Evolutionary conservation across 768 basidiomycete species (phyloP).

Genomic region (Suillus tomentosus): DNA sequence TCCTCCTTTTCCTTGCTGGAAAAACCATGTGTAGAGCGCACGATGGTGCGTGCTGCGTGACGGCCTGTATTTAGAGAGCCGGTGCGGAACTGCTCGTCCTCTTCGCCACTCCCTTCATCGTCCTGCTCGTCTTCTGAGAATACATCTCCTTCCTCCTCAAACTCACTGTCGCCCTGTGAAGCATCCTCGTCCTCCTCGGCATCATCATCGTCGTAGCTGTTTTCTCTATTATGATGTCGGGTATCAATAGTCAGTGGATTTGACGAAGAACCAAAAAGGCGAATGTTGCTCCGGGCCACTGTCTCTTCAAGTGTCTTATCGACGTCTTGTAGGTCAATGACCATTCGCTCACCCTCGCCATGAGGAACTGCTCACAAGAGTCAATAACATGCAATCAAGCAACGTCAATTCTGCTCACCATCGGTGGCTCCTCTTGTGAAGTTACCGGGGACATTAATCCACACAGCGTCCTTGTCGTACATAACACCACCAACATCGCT

Average conservation of each 20-base stretch:
- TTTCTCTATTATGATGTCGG: slow-evolving; percentile 35
- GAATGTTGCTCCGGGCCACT: slow-evolving; percentile 79
- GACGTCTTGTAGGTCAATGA: slow-evolving; percentile 93
- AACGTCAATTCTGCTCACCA: slow-evolving; percentile 41
- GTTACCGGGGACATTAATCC: slow-evolving; percentile 95
- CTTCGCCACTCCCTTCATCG: slow-evolving; percentile 13
- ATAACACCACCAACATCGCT: slow-evolving; percentile 95
- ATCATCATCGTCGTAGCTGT: slow-evolving; percentile 36
- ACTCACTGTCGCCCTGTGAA: slow-evolving; percentile 28
- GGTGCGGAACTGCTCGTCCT: slow-evolving; percentile 6
- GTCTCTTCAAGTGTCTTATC: slow-evolving; percentile 79
- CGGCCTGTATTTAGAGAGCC: slow-evolving; percentile 46
- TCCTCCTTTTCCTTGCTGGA: slow-evolving; percentile 37
- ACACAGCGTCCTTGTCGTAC: slow-evolving; percentile 98
- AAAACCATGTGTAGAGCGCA: slow-evolving; percentile 40
- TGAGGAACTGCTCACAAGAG: slow-evolving; percentile 53
- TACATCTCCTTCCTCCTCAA: slow-evolving; percentile 28
- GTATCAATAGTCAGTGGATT: slow-evolving; percentile 56
- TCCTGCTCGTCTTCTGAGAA: slow-evolving; percentile 28
- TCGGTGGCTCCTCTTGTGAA: slow-evolving; percentile 80
- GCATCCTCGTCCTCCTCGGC: slow-evolving; percentile 32
- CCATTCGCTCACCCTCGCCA: slow-evolving; percentile 97
- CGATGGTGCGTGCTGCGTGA: slow-evolving; percentile 43
- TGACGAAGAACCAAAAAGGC: slow-evolving; percentile 81
- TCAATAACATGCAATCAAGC: neutral